Percentiles rank a stretch among this genome's conserved stretches.
phyloP scores from a whole-genome alignment of 345 rosid species.

The Gossypium herbaceum region DNA sequence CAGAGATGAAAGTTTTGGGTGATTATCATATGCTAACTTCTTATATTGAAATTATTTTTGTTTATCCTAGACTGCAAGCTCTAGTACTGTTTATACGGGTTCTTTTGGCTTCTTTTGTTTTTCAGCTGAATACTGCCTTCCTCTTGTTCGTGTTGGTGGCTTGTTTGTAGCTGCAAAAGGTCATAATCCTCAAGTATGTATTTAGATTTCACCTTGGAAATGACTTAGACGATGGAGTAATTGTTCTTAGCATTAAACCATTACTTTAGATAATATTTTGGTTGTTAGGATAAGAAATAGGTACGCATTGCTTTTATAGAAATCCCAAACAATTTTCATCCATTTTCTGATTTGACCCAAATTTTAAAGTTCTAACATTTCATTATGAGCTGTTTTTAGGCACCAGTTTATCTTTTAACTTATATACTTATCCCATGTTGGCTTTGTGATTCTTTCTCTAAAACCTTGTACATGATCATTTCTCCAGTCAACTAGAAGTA shows the following conservation, averaged over 20 bases:
- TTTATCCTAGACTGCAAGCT: conserved; percentile 6
- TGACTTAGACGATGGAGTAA: neutral
- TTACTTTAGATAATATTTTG: neutral
- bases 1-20: conserved; percentile 95
- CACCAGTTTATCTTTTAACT: neutral
- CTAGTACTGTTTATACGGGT: conserved; percentile 14
- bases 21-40: conserved; percentile 6
- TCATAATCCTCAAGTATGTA: conserved; percentile 74
- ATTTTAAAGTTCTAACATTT: neutral
- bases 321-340: neutral
- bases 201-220: conserved; percentile 11
- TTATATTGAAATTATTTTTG: neutral
- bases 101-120: conserved; percentile 14
- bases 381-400: neutral
- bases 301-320: neutral
- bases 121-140: conserved; percentile 93
- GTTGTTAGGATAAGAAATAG: neutral
- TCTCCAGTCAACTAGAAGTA: neutral
- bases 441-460: neutral
- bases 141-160: conserved; percentile 91
- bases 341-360: neutral
- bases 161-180: conserved; percentile 96
- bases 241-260: neutral
- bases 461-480: neutral
- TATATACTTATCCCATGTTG: neutral